Base-by-base conservation (phyloP, 768 basidiomycete genomes). In the Suillus fuscotomentosus region DNA sequence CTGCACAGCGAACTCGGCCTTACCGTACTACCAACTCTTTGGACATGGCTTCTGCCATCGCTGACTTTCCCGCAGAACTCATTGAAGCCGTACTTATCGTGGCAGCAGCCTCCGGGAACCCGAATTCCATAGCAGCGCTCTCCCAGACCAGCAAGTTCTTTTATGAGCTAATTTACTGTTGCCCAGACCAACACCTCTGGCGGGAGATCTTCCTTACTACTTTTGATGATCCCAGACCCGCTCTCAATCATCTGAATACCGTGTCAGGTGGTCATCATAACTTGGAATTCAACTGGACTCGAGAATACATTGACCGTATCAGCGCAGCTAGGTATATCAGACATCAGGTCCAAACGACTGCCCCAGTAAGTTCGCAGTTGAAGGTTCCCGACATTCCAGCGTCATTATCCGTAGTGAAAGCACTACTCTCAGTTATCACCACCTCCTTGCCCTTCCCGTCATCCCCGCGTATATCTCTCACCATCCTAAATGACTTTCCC, bases 171-270 rank as follows among this genome's bases (percentile, higher is more conserved):
- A 73, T 84, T 15, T 77, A 81, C 61, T 59, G 61, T 11, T 71
- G 75, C 0, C 64, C 71, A 0, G 74, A 80, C 64, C 68, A 76
- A 36, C 76, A 81, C 66, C 71, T 85, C 36, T 86, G 85, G 85
- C 72, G 82, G 31, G 76, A 79, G 43, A 73, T 85, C 39, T 86
- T 82, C 69, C 77, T 86, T 27, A 70, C 77, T 1, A 75, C 73
- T 2, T 86, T 84, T 70, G 85, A 86, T 63, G 83, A 86, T 62
- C 85, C 84, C 0, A 73, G 83, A 39, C 68, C 71, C 13, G 77
- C 76, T 8, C 66, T 75, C 36, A 63, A 66, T 36, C 71, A 78
- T 17, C 60, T 73, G 17, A 65, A 68, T 5, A 67, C 69, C 20
- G 22, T 78, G 8, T 60, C 66, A 27, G 65, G 60, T 15, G 60